A percentile compares a stretch with the other conserved stretches of the same genome.
phyloP scores from a whole-genome alignment of 768 basidiomycete genomes.

The Lentinula edodes region DNA sequence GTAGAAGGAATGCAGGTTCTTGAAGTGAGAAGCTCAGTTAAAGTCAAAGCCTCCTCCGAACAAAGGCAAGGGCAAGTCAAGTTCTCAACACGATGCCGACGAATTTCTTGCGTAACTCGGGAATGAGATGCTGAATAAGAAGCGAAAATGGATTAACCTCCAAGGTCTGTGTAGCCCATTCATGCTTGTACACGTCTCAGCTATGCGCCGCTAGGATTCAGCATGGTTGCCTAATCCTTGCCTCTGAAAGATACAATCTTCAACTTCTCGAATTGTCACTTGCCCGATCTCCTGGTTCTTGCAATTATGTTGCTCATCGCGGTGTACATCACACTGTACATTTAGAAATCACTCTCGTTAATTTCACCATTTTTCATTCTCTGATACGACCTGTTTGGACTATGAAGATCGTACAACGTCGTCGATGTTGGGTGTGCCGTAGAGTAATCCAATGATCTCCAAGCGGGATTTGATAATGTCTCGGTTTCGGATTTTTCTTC shows the following conservation, averaged over 20 bases:
- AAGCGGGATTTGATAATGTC: not conserved
- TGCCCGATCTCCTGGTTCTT: too few relatives aligned
- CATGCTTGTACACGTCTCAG: not conserved
- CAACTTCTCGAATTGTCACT: not conserved
- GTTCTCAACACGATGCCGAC: conserved; percentile 41
- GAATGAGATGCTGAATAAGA: conserved; percentile 45
- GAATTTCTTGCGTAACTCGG: conserved; percentile 63
- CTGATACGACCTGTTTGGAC: not conserved
- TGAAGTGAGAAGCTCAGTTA: conserved; percentile 23
- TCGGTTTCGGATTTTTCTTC: too few relatives aligned
- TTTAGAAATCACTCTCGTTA: not conserved
- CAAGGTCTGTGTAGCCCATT: not conserved
- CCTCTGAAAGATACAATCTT: not conserved
- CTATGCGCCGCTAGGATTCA: not conserved
- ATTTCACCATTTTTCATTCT: not conserved
- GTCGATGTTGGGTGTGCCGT: not conserved
- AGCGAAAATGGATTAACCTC: conserved; percentile 17
- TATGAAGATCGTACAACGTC: not conserved
- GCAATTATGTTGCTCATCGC: too few relatives aligned
- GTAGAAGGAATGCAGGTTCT: conserved; percentile 61
- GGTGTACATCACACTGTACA: too few relatives aligned
- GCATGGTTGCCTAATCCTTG: not conserved
- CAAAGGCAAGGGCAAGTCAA: conserved; percentile 18
- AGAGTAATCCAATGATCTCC: not conserved
- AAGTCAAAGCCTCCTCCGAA: conserved; percentile 22